These are phyloP conservation scores for Phytophthora rubi DNA, from an alignment of 352 stramenopile species.

Conservation along the genomic window DNA sequence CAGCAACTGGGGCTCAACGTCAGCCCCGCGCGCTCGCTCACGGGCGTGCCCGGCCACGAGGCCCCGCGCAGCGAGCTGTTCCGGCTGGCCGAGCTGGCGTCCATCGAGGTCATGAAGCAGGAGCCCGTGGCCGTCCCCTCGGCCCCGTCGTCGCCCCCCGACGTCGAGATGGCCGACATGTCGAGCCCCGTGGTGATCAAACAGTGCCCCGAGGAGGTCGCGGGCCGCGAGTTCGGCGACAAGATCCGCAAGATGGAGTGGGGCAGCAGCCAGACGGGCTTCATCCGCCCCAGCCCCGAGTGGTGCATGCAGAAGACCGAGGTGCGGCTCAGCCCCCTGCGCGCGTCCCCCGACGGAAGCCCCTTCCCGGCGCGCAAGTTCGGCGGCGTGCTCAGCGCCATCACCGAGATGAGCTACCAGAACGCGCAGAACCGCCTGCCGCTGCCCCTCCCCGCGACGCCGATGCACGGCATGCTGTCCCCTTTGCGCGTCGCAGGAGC, in stretches of 20 bases:
- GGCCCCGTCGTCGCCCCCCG: constrained; percentile 29
- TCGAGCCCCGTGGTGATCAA: constrained; percentile 47
- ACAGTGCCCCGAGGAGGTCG: constrained; percentile 33
- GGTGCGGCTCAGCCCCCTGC: constrained; percentile 69
- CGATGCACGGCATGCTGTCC: constrained; percentile 38
- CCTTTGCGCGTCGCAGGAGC: constrained; percentile 37
- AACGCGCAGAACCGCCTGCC: constrained; percentile 54
- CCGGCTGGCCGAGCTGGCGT: constrained; percentile 74
- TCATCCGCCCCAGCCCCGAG: constrained; percentile 43
- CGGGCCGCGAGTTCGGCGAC: constrained; percentile 30
- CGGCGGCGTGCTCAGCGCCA: constrained; percentile 53
- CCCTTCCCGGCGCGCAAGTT: constrained; percentile 38
- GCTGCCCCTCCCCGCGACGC: constrained; percentile 29
- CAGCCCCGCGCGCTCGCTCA: constrained; percentile 48
- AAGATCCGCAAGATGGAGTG: constrained; percentile 52
- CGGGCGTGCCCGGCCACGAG: constrained; percentile 32
- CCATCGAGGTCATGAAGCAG: constrained; percentile 80
- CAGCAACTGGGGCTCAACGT: constrained; percentile 5
- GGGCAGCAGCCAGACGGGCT: constrained; percentile 26
- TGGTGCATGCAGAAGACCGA: constrained; percentile 67
- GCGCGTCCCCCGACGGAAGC: constrained; percentile 39
- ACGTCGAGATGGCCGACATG: constrained; percentile 55
- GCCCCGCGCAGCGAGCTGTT: constrained; percentile 67
- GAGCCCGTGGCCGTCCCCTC: constrained; percentile 37
- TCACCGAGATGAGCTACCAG: constrained; percentile 59